Conservation (phyloP, 2,329 filamentous ascomycete genomes). For the Fusarium siculi region DNA sequence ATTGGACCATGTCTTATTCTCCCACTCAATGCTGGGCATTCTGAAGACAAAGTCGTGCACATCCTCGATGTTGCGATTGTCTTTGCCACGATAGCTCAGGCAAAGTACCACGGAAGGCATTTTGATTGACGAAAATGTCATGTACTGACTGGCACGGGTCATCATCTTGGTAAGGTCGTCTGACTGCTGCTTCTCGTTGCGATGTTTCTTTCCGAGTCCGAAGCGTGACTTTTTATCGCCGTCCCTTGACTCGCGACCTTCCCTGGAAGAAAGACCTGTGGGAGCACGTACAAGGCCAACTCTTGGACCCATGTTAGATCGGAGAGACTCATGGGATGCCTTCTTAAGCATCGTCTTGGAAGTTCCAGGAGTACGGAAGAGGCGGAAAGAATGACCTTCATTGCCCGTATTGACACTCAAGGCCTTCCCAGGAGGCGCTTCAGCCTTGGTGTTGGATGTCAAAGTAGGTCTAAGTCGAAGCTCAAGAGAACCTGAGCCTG, state of each 20-base stretch:
- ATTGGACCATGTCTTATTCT: constrained; percentile 99
- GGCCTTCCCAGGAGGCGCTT: constrained; percentile 57
- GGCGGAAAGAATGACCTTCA: constrained; percentile 62
- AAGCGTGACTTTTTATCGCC: constrained; percentile 67
- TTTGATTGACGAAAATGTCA: constrained; percentile 96
- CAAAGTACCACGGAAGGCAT: constrained; percentile 96
- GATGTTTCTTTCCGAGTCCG: constrained; percentile 60
- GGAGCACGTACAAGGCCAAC: constrained; percentile 56
- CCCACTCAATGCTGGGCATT: constrained; percentile 92
- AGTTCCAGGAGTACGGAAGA: constrained; percentile 59
- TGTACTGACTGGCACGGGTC: constrained; percentile 91
- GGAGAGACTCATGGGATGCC: constrained; percentile 67
- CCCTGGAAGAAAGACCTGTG: constrained; percentile 58
- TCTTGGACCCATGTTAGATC: constrained; percentile 54
- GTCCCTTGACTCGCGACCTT: constrained; percentile 50
- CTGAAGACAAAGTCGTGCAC: constrained; percentile 98
- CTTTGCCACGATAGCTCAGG: constrained; percentile 95
- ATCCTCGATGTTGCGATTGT: constrained; percentile 94
- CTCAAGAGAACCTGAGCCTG: constrained; percentile 79
- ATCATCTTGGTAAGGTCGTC: constrained; percentile 99
- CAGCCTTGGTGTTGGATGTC: constrained; percentile 61
- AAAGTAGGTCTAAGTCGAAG: constrained; percentile 85
- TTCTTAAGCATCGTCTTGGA: constrained; percentile 62
- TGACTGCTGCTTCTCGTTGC: constrained; percentile 70
- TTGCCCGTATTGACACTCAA: constrained; percentile 60